Evolutionary conservation across 2,329 filamentous ascomycete genomes (phyloP), one percentile per base, ranked within the genome.

Genomic region (Calonectria leucothoes): DNA sequence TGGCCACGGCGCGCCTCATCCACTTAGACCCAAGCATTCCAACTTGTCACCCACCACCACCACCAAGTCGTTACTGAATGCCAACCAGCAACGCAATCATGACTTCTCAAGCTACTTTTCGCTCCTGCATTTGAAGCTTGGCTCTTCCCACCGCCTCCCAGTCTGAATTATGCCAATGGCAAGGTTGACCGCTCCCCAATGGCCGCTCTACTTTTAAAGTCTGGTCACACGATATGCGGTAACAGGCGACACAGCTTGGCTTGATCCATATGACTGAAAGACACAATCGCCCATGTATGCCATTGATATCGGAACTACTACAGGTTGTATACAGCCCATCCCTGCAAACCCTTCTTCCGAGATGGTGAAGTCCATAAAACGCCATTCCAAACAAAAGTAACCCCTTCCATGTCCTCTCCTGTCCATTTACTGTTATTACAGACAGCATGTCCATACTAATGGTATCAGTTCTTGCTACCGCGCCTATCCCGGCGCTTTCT

Each of bases 401-500:
- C 39, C 20, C 66, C 25, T 42, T 42, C 23, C 57, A 59, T 69
- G 29, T 59, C 66, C 39, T 65, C 52, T 48, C 63, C 49, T 63
- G 17, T 59, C 61, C 59, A 66, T 75, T 59, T 31, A 51, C 27
- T 73, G 68, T 69, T 78, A 65, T 71, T 80, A 80, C 77, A 79
- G 70, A 37, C 72, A 42, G 48, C 55, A 45, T 59, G 45, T 45
- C 25, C 48, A 48, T 65, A 55, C 70, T 68, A 45, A 76, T 73
- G n/a, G 11, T 68, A 68, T 84, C 78, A 86, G 70, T 84, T 76
- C 74, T 83, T 83, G 75, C 85, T 90, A 75, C 88, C 88, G 71
- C 92, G 85, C 83, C 89, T 90, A 66, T 91, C 87, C 78, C 91
- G 87, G 75, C 93, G 88, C 82, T 91, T 89, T 81, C 90, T 91